Conservation (phyloP, 352 stramenopile genomes). For the Phytophthora kernoviae region DNA sequence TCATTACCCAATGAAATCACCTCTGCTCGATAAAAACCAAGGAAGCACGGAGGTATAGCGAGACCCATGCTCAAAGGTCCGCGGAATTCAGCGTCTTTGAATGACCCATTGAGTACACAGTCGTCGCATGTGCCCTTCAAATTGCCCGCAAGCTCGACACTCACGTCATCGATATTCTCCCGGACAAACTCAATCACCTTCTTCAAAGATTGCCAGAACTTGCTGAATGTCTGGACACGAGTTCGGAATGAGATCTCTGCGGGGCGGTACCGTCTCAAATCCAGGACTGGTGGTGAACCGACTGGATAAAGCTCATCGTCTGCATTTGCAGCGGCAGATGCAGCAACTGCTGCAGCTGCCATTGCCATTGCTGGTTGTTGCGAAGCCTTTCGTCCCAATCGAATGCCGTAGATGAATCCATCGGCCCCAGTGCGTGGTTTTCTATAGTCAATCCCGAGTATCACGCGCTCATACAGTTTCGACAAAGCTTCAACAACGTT, state of each 20-base stretch:
- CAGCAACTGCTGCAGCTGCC: conserved; percentile 21
- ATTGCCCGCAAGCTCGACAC: conserved; percentile 49
- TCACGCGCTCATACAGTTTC: conserved; percentile 65
- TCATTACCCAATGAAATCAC: conserved; percentile 50
- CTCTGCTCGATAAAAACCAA: conserved; percentile 58
- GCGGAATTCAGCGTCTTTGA: conserved; percentile 62
- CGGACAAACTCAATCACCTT: conserved; percentile 58
- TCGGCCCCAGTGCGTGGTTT: conserved; percentile 56
- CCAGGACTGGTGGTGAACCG: conserved; percentile 34
- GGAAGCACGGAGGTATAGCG: conserved; percentile 54
- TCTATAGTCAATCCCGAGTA: conserved; percentile 66
- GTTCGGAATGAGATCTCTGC: conserved; percentile 52
- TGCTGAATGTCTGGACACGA: conserved; percentile 60
- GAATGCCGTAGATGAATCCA: conserved; percentile 71
- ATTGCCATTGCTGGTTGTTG: conserved; percentile 40
- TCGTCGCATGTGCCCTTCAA: conserved; percentile 55
- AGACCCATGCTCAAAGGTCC: conserved; percentile 59
- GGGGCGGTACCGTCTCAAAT: conserved; percentile 49
- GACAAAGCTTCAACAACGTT: conserved; percentile 65
- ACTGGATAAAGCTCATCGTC: conserved; percentile 18
- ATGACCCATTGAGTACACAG: conserved; percentile 60
- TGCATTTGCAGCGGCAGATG: conserved; percentile 20
- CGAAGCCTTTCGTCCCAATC: conserved; percentile 63
- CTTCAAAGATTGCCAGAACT: conserved; percentile 59
- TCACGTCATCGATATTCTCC: conserved; percentile 63